phyloP scores from a whole-genome alignment of 2,329 filamentous ascomycete genomes.

The Leptographium wingfieldii region DNA sequence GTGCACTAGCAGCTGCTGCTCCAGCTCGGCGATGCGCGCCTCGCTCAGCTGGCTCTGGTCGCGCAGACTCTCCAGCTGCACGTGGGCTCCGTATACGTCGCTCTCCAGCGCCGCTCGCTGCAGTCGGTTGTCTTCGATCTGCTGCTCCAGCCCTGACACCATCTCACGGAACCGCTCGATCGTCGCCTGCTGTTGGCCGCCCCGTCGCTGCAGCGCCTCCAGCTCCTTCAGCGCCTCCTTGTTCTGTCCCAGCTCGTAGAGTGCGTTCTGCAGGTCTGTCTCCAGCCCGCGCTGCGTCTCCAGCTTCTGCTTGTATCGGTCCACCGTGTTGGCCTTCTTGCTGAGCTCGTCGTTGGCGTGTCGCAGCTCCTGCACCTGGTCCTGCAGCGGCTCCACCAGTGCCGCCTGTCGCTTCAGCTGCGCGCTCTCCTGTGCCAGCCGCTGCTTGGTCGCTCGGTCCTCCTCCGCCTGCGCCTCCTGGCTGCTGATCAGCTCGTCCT shows the following conservation, averaged over 20 bases:
- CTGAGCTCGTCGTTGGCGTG: conserved; percentile 45
- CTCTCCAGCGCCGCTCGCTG: conserved; percentile 28
- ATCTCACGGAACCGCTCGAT: conserved; percentile 16
- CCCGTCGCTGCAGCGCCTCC: conserved; percentile 22
- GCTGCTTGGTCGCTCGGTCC: conserved; percentile 30
- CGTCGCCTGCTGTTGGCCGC: conserved; percentile 13
- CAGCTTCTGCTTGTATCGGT: conserved; percentile 50
- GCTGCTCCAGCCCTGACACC: conserved; percentile 17
- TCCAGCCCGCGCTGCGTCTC: conserved; percentile 42
- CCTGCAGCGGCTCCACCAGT: conserved; percentile 38
- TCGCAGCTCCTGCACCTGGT: conserved; percentile 47
- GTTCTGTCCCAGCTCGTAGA: conserved; percentile 41
- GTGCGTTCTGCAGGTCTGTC: conserved; percentile 41
- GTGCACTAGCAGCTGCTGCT: conserved; percentile 39
- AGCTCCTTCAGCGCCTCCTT: conserved; percentile 30
- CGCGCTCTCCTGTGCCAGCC: conserved; percentile 34
- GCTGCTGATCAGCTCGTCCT: conserved; percentile 57
- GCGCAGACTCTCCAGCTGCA: conserved; percentile 23
- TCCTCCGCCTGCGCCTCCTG: conserved; percentile 55
- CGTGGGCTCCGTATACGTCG: conserved; percentile 32
- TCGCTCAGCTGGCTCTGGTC: conserved; percentile 36
- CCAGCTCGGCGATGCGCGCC: conserved; percentile 42
- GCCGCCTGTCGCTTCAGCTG: conserved; percentile 32
- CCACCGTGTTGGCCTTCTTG: conserved; percentile 50
- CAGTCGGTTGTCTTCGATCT: conserved; percentile 30